Percentiles rank a stretch among this genome's conserved stretches.
These are phyloP conservation scores for Fraxinus floribunda DNA, from an alignment of 305 asterid genomes.

Conservation along the genomic window DNA sequence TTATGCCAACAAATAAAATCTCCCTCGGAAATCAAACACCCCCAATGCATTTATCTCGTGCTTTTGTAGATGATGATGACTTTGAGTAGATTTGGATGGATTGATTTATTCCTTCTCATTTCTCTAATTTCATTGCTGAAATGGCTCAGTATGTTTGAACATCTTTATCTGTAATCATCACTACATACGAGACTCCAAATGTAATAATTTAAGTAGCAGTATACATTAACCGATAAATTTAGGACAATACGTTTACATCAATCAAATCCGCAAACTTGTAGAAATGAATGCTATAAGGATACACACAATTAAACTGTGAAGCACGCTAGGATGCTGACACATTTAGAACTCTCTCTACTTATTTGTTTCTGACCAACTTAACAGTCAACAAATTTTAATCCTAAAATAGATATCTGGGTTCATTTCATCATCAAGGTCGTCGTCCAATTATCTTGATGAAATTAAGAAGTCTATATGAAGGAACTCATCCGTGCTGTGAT, in stretches of 20 bases:
- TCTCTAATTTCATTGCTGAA: constrained; percentile 1
- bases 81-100: constrained; percentile 42
- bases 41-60: constrained; percentile 44
- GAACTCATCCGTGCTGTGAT: not conserved
- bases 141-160: not conserved
- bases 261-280: not conserved
- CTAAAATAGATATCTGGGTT: not conserved
- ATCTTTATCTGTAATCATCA: not conserved
- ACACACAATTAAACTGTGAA: not conserved
- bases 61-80: constrained; percentile 53
- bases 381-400: not conserved
- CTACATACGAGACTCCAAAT: not conserved
- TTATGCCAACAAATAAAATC: constrained; percentile 29
- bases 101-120: constrained; percentile 1
- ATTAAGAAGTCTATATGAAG: not conserved
- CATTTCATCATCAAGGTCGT: not conserved
- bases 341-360: not conserved
- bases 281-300: not conserved
- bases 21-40: constrained; percentile 41
- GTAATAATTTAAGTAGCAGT: not conserved
- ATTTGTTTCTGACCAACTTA: not conserved
- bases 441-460: not conserved
- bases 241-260: not conserved
- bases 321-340: not conserved
- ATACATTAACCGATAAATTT: not conserved